Evolutionary conservation across 306 rosid species (phyloP).

Genomic region (Boehmeria nivea): DNA sequence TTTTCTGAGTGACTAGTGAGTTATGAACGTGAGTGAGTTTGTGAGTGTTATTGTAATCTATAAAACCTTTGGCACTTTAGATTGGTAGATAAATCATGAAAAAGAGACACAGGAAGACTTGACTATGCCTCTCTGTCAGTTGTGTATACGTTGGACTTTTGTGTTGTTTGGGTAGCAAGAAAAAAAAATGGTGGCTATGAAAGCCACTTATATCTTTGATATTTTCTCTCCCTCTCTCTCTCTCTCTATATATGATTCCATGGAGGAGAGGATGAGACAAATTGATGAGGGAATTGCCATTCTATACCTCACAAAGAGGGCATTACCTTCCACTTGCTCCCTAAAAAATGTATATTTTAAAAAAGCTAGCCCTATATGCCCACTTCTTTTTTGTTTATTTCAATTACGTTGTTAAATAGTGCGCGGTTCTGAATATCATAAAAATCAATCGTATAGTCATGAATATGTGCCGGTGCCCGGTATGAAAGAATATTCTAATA

Average conservation of each 20-base stretch:
- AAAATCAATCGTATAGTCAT: too few species aligned
- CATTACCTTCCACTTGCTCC: slow-evolving; percentile 4
- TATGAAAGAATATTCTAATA: too few species aligned
- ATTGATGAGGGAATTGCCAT: background rate
- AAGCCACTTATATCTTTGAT: background rate
- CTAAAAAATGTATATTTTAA: background rate
- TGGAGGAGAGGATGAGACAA: background rate
- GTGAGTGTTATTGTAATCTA: background rate
- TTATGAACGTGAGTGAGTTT: too few species aligned
- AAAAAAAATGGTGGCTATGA: slow-evolving; percentile 5
- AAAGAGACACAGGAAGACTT: background rate
- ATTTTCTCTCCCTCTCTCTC: background rate
- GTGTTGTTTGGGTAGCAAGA: background rate
- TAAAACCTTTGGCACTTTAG: background rate
- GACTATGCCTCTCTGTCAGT: background rate
- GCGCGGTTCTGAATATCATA: too few species aligned
- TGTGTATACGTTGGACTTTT: background rate
- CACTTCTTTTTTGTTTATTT: too few species aligned
- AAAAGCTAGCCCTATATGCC: background rate
- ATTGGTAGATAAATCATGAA: too few species aligned
- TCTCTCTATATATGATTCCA: background rate
- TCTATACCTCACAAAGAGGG: slow-evolving; percentile 12
- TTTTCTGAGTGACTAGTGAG: background rate
- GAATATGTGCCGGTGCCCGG: too few species aligned
- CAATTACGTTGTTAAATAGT: too few species aligned